Base-by-base conservation (phyloP, 2,329 filamentous ascomycete species). In the Furcasterigmium furcatum region DNA sequence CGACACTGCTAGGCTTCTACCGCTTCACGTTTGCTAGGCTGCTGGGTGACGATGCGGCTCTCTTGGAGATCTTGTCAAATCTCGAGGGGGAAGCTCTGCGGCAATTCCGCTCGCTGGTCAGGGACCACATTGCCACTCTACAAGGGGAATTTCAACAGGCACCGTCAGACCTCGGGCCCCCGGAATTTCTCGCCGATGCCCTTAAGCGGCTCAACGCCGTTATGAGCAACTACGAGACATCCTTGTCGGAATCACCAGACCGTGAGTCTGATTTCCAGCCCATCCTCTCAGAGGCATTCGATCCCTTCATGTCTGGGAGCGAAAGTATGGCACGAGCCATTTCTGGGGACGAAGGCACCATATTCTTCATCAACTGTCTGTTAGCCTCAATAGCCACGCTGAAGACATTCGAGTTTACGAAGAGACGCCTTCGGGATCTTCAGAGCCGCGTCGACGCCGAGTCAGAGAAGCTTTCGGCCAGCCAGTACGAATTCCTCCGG, bases 1-100 rank as follows among this genome's bases (percentile, higher is more conserved):
- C 89, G 10, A 96, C 95, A 56, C 73, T 99, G 2, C 76, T 97
- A 35, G 84, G 82, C 34, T 99, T 99, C 67, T 99, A 99, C 67
- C 84, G 82, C 24, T 76, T 82, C 50, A 96, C 91, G 1, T 96
- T 97, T 61, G 71, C 82, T 14, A 92, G 87, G 55, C 74, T 97
- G 1, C 73, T 97, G 1, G 86, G 88, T 2, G 56, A 74, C 3
- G 74, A 84, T 10, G 88, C 89, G 0, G 73, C 78, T 9, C 72
- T 96, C 0, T 73, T 91, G 0, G 83, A 87, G 4, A 77, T 84
- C 3, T 79, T 96, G 43, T 67, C 71, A 4, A 77, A 72, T 3
- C 72, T 96, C 1, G 85, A 94, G 60, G 77, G 82, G 16, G 88
- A 88, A 49, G 88, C 91, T 1, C 73, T 95, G 47, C 77, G 84